Percentiles rank a stretch among this genome's conserved stretches.
Conservation (phyloP, 83 land plant species). For the Picea mariana region DNA sequence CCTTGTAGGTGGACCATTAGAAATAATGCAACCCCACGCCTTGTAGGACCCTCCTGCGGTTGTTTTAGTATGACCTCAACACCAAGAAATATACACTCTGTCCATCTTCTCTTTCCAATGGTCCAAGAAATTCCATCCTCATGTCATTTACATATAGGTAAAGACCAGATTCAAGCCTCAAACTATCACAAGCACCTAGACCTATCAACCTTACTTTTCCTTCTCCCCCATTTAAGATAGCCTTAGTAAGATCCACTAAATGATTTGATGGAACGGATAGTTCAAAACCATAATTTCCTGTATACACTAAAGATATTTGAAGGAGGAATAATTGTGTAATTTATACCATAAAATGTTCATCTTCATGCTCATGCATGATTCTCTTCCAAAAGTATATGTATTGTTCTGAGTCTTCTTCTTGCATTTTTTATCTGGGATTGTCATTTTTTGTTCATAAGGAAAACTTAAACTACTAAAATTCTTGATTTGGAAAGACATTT, state of each 20-base stretch:
- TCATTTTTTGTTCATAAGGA: too few relatives aligned
- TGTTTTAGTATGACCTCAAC: slow-evolving; percentile 91
- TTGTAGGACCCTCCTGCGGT: slow-evolving; percentile 70
- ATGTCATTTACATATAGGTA: slow-evolving; percentile 95
- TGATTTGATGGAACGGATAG: slow-evolving; percentile 88
- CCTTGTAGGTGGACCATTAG: slow-evolving; percentile 86
- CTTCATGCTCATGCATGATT: too few relatives aligned
- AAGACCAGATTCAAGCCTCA: slow-evolving; percentile 92
- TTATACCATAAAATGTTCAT: too few relatives aligned
- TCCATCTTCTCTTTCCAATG: slow-evolving; percentile 92
- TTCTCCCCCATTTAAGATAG: slow-evolving; percentile 83
- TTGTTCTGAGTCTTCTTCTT: too few relatives aligned
- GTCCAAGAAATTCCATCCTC: slow-evolving; percentile 98
- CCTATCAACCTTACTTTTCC: slow-evolving; percentile 83
- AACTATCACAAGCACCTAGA: slow-evolving; percentile 94
- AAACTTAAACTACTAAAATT: too few relatives aligned
- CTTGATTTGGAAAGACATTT: too few relatives aligned
- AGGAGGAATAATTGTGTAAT: too few relatives aligned
- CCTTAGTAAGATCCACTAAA: slow-evolving; percentile 83
- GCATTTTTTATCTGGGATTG: too few relatives aligned
- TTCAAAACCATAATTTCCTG: slow-evolving; percentile 98
- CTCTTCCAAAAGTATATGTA: too few relatives aligned
- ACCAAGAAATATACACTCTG: slow-evolving; percentile 91
- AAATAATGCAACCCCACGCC: slow-evolving; percentile 56
- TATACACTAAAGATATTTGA: slow-evolving; percentile 31